Evolutionary conservation across 2,329 filamentous ascomycete species (phyloP).

Genomic region (Pseudogymnoascus sp.): DNA sequence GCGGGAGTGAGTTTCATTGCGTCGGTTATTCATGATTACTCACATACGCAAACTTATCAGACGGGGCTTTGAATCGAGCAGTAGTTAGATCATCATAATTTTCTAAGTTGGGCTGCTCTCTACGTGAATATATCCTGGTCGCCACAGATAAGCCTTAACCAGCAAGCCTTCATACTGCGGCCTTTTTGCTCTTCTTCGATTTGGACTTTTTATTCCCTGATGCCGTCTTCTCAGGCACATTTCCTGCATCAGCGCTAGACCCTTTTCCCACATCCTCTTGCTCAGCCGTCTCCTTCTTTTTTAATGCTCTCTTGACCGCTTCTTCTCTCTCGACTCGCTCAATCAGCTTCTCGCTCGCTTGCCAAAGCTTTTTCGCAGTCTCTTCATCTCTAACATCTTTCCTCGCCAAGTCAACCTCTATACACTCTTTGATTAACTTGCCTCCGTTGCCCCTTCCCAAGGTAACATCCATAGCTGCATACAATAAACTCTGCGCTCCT

Average conservation of each 20-base stretch:
- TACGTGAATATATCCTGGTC: not conserved
- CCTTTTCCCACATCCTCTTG: conserved; percentile 18
- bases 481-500: conserved; percentile 80
- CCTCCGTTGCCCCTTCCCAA: conserved; percentile 59
- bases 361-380: conserved; percentile 79
- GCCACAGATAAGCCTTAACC: not conserved
- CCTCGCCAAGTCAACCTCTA: conserved; percentile 61
- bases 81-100: not conserved
- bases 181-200: not conserved
- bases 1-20: not conserved
- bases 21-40: not conserved
- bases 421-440: conserved; percentile 81
- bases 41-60: too few species aligned
- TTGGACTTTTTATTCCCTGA: not conserved
- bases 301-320: conserved; percentile 43
- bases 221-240: not conserved
- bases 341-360: conserved; percentile 77
- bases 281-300: conserved; percentile 32
- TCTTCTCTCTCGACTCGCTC: conserved; percentile 73
- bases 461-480: conserved; percentile 72
- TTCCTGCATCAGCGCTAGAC: not conserved
- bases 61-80: not conserved
- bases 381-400: conserved; percentile 70
- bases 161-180: not conserved
- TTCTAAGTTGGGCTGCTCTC: not conserved